These are phyloP conservation scores for Piper betle DNA, from an alignment of 164 flowering plant species.

Conservation along the genomic window DNA sequence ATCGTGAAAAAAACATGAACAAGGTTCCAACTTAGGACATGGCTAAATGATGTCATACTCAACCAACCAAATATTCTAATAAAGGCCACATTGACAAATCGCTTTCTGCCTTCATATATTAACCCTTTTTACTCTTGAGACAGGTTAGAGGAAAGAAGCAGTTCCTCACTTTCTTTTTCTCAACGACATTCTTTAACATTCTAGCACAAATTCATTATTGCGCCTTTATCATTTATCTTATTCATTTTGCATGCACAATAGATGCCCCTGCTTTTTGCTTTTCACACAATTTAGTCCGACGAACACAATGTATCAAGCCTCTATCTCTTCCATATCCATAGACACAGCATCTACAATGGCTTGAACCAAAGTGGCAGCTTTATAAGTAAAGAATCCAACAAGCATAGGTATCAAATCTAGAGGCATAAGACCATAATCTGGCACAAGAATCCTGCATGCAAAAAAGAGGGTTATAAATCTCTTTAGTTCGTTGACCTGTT, in stretches of 20 bases:
- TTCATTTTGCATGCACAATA: not conserved
- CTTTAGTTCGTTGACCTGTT: too few relatives aligned
- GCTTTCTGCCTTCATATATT: not conserved
- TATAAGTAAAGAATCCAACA: slow-evolving; percentile 91
- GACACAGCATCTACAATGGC: slow-evolving; percentile 22
- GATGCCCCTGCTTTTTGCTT: not conserved
- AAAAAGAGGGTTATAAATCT: not conserved
- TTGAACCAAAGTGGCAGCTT: slow-evolving; percentile 82
- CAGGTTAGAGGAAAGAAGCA: not conserved
- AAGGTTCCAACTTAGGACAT: not conserved
- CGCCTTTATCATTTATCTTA: not conserved
- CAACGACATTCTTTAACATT: not conserved
- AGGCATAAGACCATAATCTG: slow-evolving; percentile 74
- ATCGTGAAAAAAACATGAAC: too few relatives aligned
- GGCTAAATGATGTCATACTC: not conserved
- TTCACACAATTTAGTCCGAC: not conserved
- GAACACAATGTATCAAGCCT: not conserved
- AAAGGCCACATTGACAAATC: not conserved
- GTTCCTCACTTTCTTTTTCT: not conserved
- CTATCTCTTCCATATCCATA: not conserved
- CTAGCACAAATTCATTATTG: not conserved
- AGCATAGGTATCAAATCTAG: slow-evolving; percentile 87
- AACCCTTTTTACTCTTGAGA: not conserved
- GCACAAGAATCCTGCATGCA: slow-evolving; percentile 55
- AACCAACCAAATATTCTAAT: not conserved